Percentiles rank a stretch among this genome's conserved stretches.
Evolutionary conservation across 768 basidiomycete genomes (phyloP).

Genomic region (Xerocomus brunneocitrinus): DNA sequence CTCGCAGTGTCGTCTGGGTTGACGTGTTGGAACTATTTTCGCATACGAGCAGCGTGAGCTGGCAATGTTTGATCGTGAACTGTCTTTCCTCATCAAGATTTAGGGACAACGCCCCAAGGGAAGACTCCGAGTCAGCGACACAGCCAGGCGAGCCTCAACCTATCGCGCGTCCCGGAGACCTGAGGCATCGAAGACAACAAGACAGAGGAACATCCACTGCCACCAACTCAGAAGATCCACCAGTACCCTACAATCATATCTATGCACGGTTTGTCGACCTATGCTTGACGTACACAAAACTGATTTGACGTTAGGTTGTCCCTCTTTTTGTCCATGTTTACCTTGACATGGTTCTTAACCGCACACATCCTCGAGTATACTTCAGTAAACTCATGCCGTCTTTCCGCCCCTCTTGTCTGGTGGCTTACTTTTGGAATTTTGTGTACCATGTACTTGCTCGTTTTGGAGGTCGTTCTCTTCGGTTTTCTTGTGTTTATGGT

Average conservation of each 20-base stretch:
- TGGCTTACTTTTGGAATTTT: conserved; percentile 81
- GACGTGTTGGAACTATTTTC: conserved; percentile 52
- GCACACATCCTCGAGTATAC: conserved; percentile 79
- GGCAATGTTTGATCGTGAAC: neutral
- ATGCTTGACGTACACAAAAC: neutral
- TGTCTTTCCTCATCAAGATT: conserved; percentile 10
- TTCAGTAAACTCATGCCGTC: conserved; percentile 67
- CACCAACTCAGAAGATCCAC: conserved; percentile 24
- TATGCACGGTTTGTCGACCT: conserved; percentile 23
- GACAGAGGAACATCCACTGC: conserved; percentile 19
- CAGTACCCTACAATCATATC: conserved; percentile 24
- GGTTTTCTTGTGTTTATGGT: conserved; percentile 75
- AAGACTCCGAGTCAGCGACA: conserved; percentile 27
- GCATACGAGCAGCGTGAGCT: conserved; percentile 33
- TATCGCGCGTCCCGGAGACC: conserved; percentile 10
- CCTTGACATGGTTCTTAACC: conserved; percentile 78
- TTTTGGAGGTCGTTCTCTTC: conserved; percentile 66
- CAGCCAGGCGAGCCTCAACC: conserved; percentile 22
- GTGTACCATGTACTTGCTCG: conserved; percentile 74
- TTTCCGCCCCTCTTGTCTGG: conserved; percentile 76
- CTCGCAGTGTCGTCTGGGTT: conserved; percentile 45
- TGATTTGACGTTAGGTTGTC: conserved; percentile 41
- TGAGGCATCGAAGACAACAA: conserved; percentile 14
- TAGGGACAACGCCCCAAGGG: conserved; percentile 23
- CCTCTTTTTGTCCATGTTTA: conserved; percentile 61